These are phyloP conservation scores for Teunomyces pallodes DNA, from an alignment of 805 yeast genomes.

Conservation along the genomic window DNA sequence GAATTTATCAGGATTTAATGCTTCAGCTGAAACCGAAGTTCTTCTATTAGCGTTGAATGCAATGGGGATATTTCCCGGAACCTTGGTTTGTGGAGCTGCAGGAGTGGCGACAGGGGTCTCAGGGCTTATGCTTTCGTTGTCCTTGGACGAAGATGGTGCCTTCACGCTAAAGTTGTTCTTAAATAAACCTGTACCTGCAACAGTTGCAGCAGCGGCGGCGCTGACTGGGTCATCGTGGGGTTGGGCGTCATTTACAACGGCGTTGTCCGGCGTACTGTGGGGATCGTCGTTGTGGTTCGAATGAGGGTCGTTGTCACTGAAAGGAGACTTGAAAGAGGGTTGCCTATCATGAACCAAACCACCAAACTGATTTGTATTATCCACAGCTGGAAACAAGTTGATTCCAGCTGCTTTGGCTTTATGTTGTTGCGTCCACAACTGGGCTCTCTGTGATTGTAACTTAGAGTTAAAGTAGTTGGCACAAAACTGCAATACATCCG, in stretches of 20 bases:
- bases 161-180: slow-evolving; percentile 14
- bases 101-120: slow-evolving; percentile 14
- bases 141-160: slow-evolving; percentile 8
- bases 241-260: neutral
- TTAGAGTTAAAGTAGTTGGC: slow-evolving; percentile 66
- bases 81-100: slow-evolving; percentile 18
- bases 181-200: slow-evolving; percentile 8
- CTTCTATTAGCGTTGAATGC: slow-evolving; percentile 79
- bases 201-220: slow-evolving; percentile 7
- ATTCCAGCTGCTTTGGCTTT: slow-evolving; percentile 52
- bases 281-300: slow-evolving; percentile 32
- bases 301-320: slow-evolving; percentile 64
- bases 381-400: slow-evolving; percentile 41
- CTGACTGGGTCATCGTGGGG: neutral
- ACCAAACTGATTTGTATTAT: slow-evolving; percentile 31
- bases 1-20: slow-evolving; percentile 71
- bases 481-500: slow-evolving; percentile 71
- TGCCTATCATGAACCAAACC: slow-evolving; percentile 31
- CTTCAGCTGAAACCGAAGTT: slow-evolving; percentile 88
- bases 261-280: slow-evolving; percentile 6
- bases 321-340: slow-evolving; percentile 59
- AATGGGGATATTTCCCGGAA: slow-evolving; percentile 44
- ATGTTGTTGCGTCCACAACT: slow-evolving; percentile 49
- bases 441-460: slow-evolving; percentile 57
- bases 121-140: slow-evolving; percentile 10